Evolutionary conservation across 805 yeast genomes (phyloP), one percentile per base, ranked within the genome.

Genomic region (Lipomyces sp.): DNA sequence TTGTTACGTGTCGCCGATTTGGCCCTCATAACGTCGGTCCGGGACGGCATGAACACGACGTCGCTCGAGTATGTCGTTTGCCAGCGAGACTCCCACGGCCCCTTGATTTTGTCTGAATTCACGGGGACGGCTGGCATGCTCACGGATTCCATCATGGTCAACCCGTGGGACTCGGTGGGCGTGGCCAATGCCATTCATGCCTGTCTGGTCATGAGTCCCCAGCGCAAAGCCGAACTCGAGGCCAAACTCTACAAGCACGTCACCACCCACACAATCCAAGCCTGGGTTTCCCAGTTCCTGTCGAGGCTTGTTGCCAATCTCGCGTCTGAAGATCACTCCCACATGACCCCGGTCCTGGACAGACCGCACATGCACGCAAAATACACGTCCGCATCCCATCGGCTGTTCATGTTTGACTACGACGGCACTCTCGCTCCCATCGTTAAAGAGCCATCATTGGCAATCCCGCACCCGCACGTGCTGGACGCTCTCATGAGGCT

Each of bases 401-500:
- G 98, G 69, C 79, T 95, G 65, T 92, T 95, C 73, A 77, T 95
- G 73, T 93, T 95, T 79, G 99, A 95, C 79, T 95, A 95, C 76
- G 99, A 95, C 76, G 99, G 99, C 35, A 95, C 99, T 0, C 82
- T 95, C 72, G 92, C 99, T 0, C 98, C 98, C 13, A 95, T 95
- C 75, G 99, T 95, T 2, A 85, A 87, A 51, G 98, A 95, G 73
- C 99, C 99, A 1, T 92, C 94, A n/a, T 98, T 98, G 0, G 99
- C 99, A 0, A 90, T 95, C 53, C 99, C 99, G 2, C 87, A 97
- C 0, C 87, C 88, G 2, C 83, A 89, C 71, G 81, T 95, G 56
- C 82, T 85, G 62, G 77, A 81, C 7, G 85, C 89, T 11, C 77
- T 95, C 65, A 81, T 84, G 34, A 80, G 81, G 37, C 81, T 95